Base-by-base conservation (phyloP, 2,329 filamentous ascomycete genomes). In the Escovopsis weberi region DNA sequence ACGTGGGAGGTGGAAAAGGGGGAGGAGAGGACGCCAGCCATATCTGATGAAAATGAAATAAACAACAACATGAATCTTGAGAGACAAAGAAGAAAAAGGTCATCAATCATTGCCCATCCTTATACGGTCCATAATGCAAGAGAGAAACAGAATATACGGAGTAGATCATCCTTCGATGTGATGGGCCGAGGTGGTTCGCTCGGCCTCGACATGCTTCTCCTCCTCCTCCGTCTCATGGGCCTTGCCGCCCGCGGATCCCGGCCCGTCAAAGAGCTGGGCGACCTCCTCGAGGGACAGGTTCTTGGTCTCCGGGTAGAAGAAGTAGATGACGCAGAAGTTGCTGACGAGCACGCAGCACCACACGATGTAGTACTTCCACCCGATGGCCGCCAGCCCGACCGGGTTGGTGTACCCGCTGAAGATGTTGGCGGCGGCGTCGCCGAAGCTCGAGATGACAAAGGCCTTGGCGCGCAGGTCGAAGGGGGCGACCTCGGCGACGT, bases 341-440 rank as follows among this genome's bases (percentile, higher is more conserved):
- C 49, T 34, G 34, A 56, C 46, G 19, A 57, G 45, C 18, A 49
- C 51, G 28, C 60, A 39, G 43, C 60, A 58, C 10, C 59, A 66
- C 18, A 65, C 52, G 33, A 59, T 50, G 40, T 62, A 66, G 44
- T 63, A 63, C 28, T 53, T 58, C 57, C 60, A 66, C 0, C 46
- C 50, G 35, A 66, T 57, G 1, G 47, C 38, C 8, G 37, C 39
- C 33, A 44, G 41, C 30, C 39, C 43, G 34, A 44, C 43, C 12
- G 38, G 26, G 8, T 6, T 41, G 23, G 44, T 46, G 35, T 46
- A 46, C 28, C 41, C 41, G 36, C 44, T 42, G 4, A 46, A 36
- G 19, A 46, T 46, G 36, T 38, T 41, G 7, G 44, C 44, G 5
- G 44, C 42, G 15, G 44, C 43, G 1, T 38, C 42, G 36, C 43